Conservation (phyloP, 1,284 basidiomycete species). For the Rhodotorula sp. region DNA sequence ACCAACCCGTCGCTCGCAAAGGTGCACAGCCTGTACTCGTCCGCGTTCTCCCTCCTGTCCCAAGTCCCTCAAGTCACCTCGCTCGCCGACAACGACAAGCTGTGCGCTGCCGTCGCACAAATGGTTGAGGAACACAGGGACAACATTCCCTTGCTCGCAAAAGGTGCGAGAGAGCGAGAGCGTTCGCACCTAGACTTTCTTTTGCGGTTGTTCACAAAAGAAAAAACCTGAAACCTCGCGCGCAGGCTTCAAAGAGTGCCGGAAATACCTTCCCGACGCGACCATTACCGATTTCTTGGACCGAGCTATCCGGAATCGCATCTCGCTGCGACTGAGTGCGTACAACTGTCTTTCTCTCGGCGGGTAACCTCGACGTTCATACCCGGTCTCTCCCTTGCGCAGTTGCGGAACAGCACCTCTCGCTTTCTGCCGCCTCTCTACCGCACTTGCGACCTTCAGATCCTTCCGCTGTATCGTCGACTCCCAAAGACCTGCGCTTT, state of each 20-base stretch:
- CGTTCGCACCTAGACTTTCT: conserved; percentile 1
- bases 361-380: background rate
- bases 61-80: conserved; percentile 65
- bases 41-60: conserved; percentile 70
- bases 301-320: conserved; percentile 77
- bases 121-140: conserved; percentile 76
- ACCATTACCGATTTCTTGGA: conserved; percentile 78
- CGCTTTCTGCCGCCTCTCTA: conserved; percentile 64
- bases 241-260: conserved; percentile 76
- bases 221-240: background rate
- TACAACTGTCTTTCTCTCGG: too few relatives aligned
- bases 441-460: conserved; percentile 18
- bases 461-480: background rate
- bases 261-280: conserved; percentile 72
- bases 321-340: conserved; percentile 70
- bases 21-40: conserved; percentile 68
- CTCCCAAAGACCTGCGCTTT: conserved; percentile 21
- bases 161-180: conserved; percentile 57
- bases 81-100: conserved; percentile 67
- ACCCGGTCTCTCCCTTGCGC: background rate
- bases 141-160: conserved; percentile 84
- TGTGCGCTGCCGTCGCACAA: conserved; percentile 65
- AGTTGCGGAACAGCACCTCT: conserved; percentile 85
- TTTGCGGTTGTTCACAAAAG: conserved; percentile 3
- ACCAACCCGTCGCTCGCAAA: conserved; percentile 82